Evolutionary conservation across 176 grass and related monocot species (phyloP).

Genomic region (Olyra latifolia): DNA sequence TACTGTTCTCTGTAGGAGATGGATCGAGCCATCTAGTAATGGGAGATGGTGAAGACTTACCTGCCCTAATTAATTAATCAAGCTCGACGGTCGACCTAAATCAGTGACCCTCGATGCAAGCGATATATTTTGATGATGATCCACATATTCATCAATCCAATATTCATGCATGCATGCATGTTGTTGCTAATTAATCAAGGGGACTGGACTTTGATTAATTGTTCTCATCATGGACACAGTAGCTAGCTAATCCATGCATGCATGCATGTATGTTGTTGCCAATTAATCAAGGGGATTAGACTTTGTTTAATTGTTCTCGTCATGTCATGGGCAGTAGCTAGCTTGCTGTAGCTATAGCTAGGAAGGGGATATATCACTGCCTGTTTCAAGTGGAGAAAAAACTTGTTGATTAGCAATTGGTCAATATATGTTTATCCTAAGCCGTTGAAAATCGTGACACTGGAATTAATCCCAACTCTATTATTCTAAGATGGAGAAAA

Average conservation of each 20-base stretch:
- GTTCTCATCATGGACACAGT: too few relatives aligned
- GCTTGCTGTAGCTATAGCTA: not conserved
- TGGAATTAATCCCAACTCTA: not conserved
- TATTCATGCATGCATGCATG: too few relatives aligned
- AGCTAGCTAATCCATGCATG: too few relatives aligned
- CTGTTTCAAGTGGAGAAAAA: not conserved
- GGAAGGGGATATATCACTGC: not conserved
- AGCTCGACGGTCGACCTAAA: not conserved
- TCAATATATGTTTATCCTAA: not conserved
- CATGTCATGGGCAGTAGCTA: not conserved
- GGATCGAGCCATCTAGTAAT: not conserved
- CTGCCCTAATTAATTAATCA: not conserved
- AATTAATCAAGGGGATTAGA: not conserved
- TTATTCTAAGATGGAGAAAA: not conserved
- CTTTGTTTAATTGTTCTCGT: not conserved
- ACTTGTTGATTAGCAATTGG: not conserved
- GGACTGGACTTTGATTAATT: not conserved
- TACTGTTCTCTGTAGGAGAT: not conserved
- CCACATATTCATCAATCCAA: not conserved
- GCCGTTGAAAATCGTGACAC: not conserved
- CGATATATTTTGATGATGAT: not conserved
- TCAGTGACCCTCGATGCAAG: not conserved
- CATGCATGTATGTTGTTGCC: too few relatives aligned
- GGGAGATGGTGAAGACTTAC: conserved; percentile 34
- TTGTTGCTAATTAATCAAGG: not conserved